These are phyloP conservation scores for Neonectria sp. DNA, from an alignment of 2,329 filamentous ascomycete genomes.

Conservation along the genomic window DNA sequence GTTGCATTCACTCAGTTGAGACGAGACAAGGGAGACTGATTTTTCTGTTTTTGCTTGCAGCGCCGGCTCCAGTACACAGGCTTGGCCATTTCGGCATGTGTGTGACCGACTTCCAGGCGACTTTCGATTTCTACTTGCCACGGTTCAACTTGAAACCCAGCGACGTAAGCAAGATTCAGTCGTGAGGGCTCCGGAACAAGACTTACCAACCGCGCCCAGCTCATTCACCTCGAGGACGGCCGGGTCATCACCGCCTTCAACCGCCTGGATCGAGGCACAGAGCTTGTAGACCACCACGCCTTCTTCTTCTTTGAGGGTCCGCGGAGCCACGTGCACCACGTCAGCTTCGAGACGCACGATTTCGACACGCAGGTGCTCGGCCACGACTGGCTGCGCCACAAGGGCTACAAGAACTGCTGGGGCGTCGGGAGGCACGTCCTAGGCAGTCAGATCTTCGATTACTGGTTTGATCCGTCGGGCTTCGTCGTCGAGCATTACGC, in stretches of 20 bases:
- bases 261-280: conserved; percentile 59
- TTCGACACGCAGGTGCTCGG: conserved; percentile 80
- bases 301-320: conserved; percentile 66
- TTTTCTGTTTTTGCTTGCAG: no score
- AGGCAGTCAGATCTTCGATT: no score
- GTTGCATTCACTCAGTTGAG: no score
- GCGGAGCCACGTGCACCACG: conserved; percentile 74
- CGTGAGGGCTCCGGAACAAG: no score
- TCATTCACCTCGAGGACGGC: not conserved
- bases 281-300: conserved; percentile 65
- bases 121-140: conserved; percentile 63
- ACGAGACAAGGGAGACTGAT: no score
- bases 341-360: conserved; percentile 78
- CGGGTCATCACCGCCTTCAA: conserved; percentile 62
- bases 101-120: conserved; percentile 64
- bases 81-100: conserved; percentile 69
- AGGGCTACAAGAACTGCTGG: conserved; percentile 77
- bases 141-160: conserved; percentile 68
- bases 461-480: no score
- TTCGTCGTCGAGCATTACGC: no score
- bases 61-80: conserved; percentile 66
- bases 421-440: conserved; percentile 77
- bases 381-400: conserved; percentile 76
- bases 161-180: conserved; percentile 49
- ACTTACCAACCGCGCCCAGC: no score